Base-by-base conservation (phyloP, 2,329 filamentous ascomycete genomes). In the Dothistroma septosporum region DNA sequence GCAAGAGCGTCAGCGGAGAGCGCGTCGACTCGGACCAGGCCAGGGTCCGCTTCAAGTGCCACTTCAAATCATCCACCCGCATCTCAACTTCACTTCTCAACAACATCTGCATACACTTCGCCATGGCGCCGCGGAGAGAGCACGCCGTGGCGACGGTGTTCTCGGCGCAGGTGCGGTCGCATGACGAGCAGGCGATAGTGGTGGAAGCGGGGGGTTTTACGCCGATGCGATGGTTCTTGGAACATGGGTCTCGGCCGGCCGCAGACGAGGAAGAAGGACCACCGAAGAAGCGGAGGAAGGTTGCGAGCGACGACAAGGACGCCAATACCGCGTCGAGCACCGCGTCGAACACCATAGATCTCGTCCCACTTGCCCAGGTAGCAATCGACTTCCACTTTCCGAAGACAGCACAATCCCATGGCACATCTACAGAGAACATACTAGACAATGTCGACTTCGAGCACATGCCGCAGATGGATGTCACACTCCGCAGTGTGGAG, bases 161-260 rank as follows among this genome's bases (percentile, higher is more conserved):
- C 46, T 68, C 70, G 10, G 66, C 69, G 2, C 65, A 68, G 35
- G 71, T 72, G 1, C 53, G 60, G 21, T 68, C 67, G 6, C 49
- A 64, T 24, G 70, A 73, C 58, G 61, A 68, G 24, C 47, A 53
- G 24, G 64, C 64, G 0, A 69, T 74, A 21, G 55, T 73, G 10
- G 67, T 73, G 33, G 72, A 74, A 60, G 66, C 71, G n/a, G 72
- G 70, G 22, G 64, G 66, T n/a, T 70, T 69, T 55, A 66, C 66
- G 31, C 71, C 72, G 0, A 64, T 65, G 55, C 62, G 66, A 53
- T 74, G 70, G 68, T 74, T 73, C 56, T 53, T 73, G 4, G 67
- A 69, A 55, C 67, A 68, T 37, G 64, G 62, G 28, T 35, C 65
- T 37, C 54, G 53, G 14, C 41, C 47, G 12, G 53, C 53, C 19